Percentiles rank a stretch among this genome's conserved stretches.
Conservation (phyloP, 1,139 yeast genomes). For the Saccharomyces hybrid region DNA sequence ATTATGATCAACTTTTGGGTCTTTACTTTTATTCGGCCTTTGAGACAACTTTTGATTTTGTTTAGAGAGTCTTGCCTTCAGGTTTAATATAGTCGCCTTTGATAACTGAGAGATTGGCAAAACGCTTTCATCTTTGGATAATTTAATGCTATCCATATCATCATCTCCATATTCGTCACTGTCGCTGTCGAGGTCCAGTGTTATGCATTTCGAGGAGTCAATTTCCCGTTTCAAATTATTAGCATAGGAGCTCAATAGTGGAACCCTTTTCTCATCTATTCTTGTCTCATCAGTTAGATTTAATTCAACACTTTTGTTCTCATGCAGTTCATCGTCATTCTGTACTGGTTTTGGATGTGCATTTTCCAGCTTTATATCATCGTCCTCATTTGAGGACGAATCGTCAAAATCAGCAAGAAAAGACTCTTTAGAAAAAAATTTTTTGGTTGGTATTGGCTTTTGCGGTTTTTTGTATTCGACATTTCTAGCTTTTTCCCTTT, state of each 20-base stretch:
- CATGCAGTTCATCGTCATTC: neutral
- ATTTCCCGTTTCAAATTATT: conserved; percentile 15
- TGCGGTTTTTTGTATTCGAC: conserved; percentile 10
- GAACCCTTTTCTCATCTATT: neutral
- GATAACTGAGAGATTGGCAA: conserved; percentile 17
- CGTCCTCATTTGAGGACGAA: conserved; percentile 3
- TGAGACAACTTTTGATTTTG: conserved; percentile 8
- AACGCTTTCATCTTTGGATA: neutral
- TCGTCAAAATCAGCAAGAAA: conserved; percentile 20
- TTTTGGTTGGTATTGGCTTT: conserved; percentile 1
- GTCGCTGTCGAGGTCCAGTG: conserved; percentile 18
- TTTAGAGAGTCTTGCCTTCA: conserved; percentile 34
- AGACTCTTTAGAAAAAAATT: conserved; percentile 15
- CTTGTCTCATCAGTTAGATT: neutral
- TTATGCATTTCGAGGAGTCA: conserved; percentile 9
- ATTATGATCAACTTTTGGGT: conserved; percentile 14
- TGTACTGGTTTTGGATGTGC: neutral
- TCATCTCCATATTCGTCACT: conserved; percentile 9
- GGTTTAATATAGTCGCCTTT: conserved; percentile 33
- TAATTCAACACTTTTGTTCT: neutral
- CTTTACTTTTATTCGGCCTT: conserved; percentile 9
- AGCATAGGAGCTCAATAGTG: conserved; percentile 16
- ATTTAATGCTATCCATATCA: conserved; percentile 5
- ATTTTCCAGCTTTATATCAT: neutral
- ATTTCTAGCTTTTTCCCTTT: conserved; percentile 1